Percentiles rank a stretch among this genome's conserved stretches.
phyloP scores from a whole-genome alignment of 768 basidiomycete species.

The Boletales sp. region DNA sequence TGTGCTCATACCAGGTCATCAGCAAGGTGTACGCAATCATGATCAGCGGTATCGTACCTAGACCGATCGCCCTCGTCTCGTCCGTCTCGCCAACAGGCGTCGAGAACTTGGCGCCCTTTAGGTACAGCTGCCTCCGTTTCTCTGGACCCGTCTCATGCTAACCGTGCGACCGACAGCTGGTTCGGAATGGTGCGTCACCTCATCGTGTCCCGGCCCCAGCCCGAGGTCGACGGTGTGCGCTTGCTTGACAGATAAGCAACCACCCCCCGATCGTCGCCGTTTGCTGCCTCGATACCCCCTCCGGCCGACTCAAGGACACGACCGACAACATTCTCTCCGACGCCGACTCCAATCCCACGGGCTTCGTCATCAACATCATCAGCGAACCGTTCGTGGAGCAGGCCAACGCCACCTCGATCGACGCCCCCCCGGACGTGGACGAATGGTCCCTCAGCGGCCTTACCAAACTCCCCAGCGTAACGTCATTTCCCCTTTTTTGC shows the following conservation, averaged over 20 bases:
- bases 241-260: constrained; percentile 14
- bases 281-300: constrained; percentile 13
- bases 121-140: constrained; percentile 17
- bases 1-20: background rate
- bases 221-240: too few species aligned
- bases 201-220: too few species aligned
- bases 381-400: constrained; percentile 44
- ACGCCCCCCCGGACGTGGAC: constrained; percentile 35
- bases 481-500: background rate
- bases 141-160: background rate
- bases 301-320: constrained; percentile 38
- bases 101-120: constrained; percentile 43
- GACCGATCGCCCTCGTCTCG: constrained; percentile 48
- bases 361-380: constrained; percentile 57
- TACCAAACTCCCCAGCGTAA: constrained; percentile 31
- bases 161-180: constrained; percentile 13
- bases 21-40: constrained; percentile 33
- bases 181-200: constrained; percentile 22
- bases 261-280: constrained; percentile 38
- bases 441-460: constrained; percentile 42
- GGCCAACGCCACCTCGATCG: constrained; percentile 36
- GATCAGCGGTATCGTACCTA: constrained; percentile 38
- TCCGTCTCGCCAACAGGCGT: constrained; percentile 31
- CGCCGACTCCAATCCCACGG: constrained; percentile 25
- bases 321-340: constrained; percentile 36